Evolutionary conservation across 2,329 filamentous ascomycete species (phyloP), one percentile per base, ranked within the genome.

Genomic region (Sporothrix variecibatus): DNA sequence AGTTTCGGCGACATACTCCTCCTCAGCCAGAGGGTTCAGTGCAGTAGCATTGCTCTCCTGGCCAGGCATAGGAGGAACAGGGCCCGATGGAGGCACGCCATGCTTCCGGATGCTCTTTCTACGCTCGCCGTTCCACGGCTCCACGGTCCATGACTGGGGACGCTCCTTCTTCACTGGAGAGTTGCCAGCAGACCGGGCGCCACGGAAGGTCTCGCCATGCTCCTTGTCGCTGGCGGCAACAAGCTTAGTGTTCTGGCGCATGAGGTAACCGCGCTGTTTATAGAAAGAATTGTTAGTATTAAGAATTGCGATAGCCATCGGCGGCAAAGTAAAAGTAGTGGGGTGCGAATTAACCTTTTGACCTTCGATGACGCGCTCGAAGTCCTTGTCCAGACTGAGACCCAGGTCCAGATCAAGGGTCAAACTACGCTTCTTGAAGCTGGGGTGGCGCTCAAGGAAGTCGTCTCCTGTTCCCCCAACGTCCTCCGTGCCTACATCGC

Each of bases 161-260:
- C 94, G 94, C 4, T 90, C 86, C 79, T 94, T 91, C 80, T 97
- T 93, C 40, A 90, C 80, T 3, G 94, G 90, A 6, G 92, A 94
- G 79, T 89, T 91, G 20, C 88, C 89, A 17, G 88, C 89, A 38
- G 91, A 91, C 73, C 89, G 89, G 28, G 86, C 86, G 31, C 86
- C 82, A 82, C 85, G 82, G 77, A 83, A 77, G 82, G 91, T 80
- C 81, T 92, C 85, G 3, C 23, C 62, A 43, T 86, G 83, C 76
- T 92, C 87, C 77, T 92, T 92, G 82, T 94, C 92, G 81, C 92
- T 97, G n/a, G 96, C 96, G 69, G 97, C 91, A 70, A 99, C 94
- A 72, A 99, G 89, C 83, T 98, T 98, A 3, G 95, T 98, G 83
- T 98, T 99, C 79, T 99, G 95, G 79, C 96, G 91, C 95, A 98